Conservation (phyloP, 352 stramenopile species). For the Pythium rishiriense region DNA sequence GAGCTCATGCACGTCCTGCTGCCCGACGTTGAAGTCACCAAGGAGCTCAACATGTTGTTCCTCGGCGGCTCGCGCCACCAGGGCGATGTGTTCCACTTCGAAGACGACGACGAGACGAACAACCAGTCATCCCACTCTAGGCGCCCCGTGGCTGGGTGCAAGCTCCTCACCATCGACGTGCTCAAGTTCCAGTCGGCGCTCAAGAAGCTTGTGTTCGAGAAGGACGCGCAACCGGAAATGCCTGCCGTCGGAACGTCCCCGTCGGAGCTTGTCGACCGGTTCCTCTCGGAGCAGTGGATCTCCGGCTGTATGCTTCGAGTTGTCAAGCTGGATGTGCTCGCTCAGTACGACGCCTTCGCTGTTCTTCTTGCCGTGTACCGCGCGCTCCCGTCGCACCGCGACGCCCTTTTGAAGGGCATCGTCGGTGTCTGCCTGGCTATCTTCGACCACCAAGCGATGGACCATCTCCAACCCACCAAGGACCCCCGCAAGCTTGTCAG, state of each 20-base stretch:
- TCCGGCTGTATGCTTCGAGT: conserved; percentile 40
- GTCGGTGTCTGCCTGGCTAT: conserved; percentile 54
- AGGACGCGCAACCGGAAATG: conserved; percentile 30
- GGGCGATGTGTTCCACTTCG: conserved; percentile 74
- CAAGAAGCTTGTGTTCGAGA: conserved; percentile 48
- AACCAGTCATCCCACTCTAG: conserved; percentile 21
- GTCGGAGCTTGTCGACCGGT: conserved; percentile 40
- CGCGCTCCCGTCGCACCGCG: conserved; percentile 33
- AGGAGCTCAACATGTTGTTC: conserved; percentile 76
- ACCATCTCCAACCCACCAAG: neutral
- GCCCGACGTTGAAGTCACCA: conserved; percentile 69
- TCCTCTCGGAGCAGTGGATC: conserved; percentile 55
- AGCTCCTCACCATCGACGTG: conserved; percentile 51
- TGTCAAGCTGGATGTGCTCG: conserved; percentile 55
- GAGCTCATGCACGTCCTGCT: conserved; percentile 75
- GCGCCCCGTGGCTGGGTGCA: conserved; percentile 13
- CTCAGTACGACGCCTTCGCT: conserved; percentile 64
- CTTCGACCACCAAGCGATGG: conserved; percentile 60
- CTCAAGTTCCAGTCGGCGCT: conserved; percentile 64
- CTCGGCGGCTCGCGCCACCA: conserved; percentile 42
- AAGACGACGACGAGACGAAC: conserved; percentile 49
- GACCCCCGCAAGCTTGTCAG: conserved; percentile 35
- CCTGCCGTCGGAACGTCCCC: conserved; percentile 24
- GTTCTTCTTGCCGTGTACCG: conserved; percentile 60
- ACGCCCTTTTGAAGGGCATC: conserved; percentile 38